phyloP scores from a whole-genome alignment of 345 rosid species.

The Sonneratia alba region DNA sequence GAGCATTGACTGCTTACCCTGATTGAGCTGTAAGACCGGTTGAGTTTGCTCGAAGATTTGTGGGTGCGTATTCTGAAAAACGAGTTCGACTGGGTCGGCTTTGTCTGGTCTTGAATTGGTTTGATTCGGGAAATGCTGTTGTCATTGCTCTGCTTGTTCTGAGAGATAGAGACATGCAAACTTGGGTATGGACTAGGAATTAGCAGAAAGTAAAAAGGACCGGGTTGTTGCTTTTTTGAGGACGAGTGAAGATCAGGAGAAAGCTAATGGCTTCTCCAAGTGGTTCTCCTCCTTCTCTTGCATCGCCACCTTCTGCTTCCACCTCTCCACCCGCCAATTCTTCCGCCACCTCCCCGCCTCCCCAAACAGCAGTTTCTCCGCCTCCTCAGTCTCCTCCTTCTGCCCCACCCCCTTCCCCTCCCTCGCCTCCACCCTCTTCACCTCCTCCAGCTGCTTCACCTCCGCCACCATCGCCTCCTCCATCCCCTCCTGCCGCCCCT shows the following conservation, averaged over 20 bases:
- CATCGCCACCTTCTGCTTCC: not conserved
- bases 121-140: not conserved
- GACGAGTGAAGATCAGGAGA: not conserved
- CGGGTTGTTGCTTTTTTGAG: not conserved
- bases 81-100: not conserved
- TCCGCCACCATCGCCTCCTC: slow-evolving; percentile 32
- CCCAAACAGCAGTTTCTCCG: slow-evolving; percentile 34
- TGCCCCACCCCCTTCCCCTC: slow-evolving; percentile 23
- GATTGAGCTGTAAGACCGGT: slow-evolving; percentile 4
- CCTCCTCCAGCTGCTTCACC: slow-evolving; percentile 35
- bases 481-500: slow-evolving; percentile 17
- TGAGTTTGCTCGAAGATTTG: not conserved
- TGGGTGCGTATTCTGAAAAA: not conserved
- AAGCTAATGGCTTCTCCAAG: slow-evolving; percentile 13
- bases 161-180: not conserved
- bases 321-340: slow-evolving; percentile 26
- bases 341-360: slow-evolving; percentile 28
- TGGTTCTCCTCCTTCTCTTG: slow-evolving; percentile 20
- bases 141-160: not conserved
- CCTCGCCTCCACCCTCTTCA: slow-evolving; percentile 29
- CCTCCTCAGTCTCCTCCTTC: slow-evolving; percentile 36
- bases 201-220: not conserved
- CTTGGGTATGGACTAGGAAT: not conserved
- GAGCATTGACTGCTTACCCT: slow-evolving; percentile 4
- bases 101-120: not conserved